These are phyloP conservation scores for Colletotrichum eleusines DNA, from an alignment of 2,329 filamentous ascomycete species.

Conservation along the genomic window DNA sequence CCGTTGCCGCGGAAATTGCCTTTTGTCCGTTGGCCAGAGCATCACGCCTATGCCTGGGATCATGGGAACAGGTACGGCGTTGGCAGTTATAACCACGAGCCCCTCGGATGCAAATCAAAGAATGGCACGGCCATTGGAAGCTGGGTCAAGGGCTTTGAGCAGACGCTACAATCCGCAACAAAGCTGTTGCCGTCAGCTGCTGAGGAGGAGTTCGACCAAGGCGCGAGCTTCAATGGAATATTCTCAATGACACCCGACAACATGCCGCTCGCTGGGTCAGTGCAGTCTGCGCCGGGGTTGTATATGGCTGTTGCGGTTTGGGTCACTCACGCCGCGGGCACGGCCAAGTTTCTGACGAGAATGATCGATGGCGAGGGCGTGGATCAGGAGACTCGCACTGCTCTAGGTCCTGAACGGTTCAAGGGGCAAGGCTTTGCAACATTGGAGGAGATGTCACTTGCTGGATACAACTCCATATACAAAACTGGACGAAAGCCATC, in stretches of 20 bases:
- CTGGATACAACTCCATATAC: constrained; percentile 26
- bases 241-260: constrained; percentile 36
- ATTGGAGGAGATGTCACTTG: constrained; percentile 16
- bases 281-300: constrained; percentile 17
- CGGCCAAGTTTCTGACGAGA: constrained; percentile 14
- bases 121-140: constrained; percentile 20
- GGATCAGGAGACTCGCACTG: neutral
- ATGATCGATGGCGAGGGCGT: constrained; percentile 1
- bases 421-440: neutral
- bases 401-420: constrained; percentile 22
- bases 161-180: constrained; percentile 5
- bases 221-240: constrained; percentile 26
- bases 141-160: constrained; percentile 20
- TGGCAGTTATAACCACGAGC: constrained; percentile 26
- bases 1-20: neutral
- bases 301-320: constrained; percentile 27
- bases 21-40: constrained; percentile 32
- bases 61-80: constrained; percentile 22
- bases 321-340: constrained; percentile 29
- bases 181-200: constrained; percentile 1
- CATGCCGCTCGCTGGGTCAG: constrained; percentile 44
- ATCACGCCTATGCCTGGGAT: constrained; percentile 29
- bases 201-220: constrained; percentile 1
- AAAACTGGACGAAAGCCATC: constrained; percentile 10
- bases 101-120: constrained; percentile 12